These are phyloP conservation scores for Pilatotrama ljubarskyi DNA, from an alignment of 768 basidiomycete genomes.

Conservation along the genomic window DNA sequence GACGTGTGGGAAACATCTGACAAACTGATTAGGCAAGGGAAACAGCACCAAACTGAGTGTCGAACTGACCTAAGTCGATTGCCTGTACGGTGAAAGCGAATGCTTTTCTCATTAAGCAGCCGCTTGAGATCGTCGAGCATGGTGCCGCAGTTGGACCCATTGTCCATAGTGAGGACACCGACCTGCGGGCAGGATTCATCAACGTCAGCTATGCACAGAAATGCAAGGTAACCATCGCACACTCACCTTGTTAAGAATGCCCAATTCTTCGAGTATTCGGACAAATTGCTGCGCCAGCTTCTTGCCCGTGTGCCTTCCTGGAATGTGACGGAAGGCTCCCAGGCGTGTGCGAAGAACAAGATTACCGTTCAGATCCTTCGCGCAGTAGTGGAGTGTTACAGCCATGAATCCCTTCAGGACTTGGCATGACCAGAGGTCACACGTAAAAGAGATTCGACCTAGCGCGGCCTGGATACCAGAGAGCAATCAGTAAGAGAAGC, in stretches of 20 bases:
- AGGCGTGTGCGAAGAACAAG: constrained; percentile 30
- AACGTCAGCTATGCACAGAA: not conserved
- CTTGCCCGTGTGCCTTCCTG: constrained; percentile 29
- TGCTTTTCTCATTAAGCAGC: constrained; percentile 20
- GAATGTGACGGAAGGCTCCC: constrained; percentile 34
- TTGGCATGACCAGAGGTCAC: constrained; percentile 6
- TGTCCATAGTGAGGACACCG: constrained; percentile 37
- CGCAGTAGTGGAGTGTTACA: constrained; percentile 4
- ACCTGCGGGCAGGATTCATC: not conserved
- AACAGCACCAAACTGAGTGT: too few relatives aligned
- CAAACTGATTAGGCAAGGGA: too few relatives aligned
- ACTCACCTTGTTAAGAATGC: not conserved
- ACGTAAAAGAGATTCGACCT: constrained; percentile 9
- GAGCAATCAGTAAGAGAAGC: too few relatives aligned
- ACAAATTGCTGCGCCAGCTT: not conserved
- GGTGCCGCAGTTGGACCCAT: constrained; percentile 39
- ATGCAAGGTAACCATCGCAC: not conserved
- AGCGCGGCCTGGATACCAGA: not conserved
- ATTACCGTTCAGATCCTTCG: constrained; percentile 18
- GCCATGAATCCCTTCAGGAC: constrained; percentile 11
- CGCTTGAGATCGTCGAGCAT: constrained; percentile 31
- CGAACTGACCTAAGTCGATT: not conserved
- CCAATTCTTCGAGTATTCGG: not conserved
- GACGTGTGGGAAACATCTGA: constrained; percentile 1
- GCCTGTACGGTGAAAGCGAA: constrained; percentile 4